Percentiles rank a stretch among this genome's conserved stretches.
These are phyloP conservation scores for Sporothrix mexicana DNA, from an alignment of 2,329 filamentous ascomycete species.

Conservation along the genomic window DNA sequence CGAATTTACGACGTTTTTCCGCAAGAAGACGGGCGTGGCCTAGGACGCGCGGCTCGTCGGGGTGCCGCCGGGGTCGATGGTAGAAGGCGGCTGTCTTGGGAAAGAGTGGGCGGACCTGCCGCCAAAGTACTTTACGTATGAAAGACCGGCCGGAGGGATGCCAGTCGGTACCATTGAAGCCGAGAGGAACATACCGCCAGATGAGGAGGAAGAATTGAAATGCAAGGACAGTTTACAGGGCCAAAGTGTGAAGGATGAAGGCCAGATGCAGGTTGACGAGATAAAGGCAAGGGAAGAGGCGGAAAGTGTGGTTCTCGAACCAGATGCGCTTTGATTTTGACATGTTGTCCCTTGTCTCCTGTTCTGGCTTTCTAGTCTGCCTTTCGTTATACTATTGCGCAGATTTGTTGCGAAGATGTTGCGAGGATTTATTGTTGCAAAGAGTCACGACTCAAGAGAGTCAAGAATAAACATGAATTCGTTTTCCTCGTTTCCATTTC, in stretches of 20 bases:
- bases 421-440: background rate
- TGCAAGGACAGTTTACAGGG: too few relatives aligned
- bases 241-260: background rate
- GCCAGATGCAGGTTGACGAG: background rate
- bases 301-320: background rate
- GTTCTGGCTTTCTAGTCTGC: background rate
- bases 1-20: slow-evolving; percentile 64
- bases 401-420: background rate
- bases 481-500: slow-evolving; percentile 20
- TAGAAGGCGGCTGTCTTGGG: background rate
- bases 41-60: slow-evolving; percentile 60
- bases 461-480: background rate
- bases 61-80: background rate
- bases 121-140: slow-evolving; percentile 23
- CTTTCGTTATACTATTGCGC: too few relatives aligned
- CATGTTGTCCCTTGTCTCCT: background rate
- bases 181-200: slow-evolving; percentile 27
- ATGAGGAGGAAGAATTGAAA: background rate
- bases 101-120: slow-evolving; percentile 13
- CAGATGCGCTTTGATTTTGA: background rate
- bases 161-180: slow-evolving; percentile 41
- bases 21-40: slow-evolving; percentile 59
- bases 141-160: slow-evolving; percentile 40
- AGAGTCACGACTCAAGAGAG: too few relatives aligned
- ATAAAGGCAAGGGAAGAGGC: background rate